Conservation (phyloP, 2,329 filamentous ascomycete species). For the Nothophaeocryptopus gaeumannii region DNA sequence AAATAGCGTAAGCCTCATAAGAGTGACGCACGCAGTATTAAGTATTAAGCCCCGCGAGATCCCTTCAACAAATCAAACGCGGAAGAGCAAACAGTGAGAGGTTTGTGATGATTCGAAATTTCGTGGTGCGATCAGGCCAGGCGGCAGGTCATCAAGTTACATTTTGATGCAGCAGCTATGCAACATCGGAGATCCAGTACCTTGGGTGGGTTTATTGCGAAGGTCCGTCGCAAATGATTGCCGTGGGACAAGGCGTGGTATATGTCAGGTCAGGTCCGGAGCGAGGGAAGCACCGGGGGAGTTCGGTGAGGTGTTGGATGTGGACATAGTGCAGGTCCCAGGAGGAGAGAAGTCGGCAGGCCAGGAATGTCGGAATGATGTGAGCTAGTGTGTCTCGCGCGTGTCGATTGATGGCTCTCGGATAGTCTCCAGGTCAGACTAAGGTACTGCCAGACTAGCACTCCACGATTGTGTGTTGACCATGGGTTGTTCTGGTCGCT, state of each 20-base stretch:
- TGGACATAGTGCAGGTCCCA: too few species aligned
- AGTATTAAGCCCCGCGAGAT: too few species aligned
- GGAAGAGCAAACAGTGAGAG: neutral
- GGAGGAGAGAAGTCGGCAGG: too few species aligned
- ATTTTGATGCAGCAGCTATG: conserved; percentile 17
- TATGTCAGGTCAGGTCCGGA: neutral
- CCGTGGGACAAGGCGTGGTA: conserved; percentile 14
- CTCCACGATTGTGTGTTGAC: too few species aligned
- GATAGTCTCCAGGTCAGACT: too few species aligned
- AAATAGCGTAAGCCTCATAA: neutral
- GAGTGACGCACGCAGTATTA: neutral
- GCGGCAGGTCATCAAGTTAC: conserved; percentile 11
- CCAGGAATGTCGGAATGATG: too few species aligned
- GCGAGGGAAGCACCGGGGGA: too few species aligned
- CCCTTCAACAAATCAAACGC: neutral
- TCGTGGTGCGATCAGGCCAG: conserved; percentile 8
- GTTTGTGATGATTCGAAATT: conserved; percentile 12
- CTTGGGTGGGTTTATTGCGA: conserved; percentile 15
- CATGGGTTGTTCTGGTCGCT: too few species aligned
- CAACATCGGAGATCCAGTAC: conserved; percentile 20
- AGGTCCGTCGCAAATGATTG: conserved; percentile 12
- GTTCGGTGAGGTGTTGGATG: too few species aligned
- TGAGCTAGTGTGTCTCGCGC: too few species aligned
- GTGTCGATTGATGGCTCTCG: too few species aligned
- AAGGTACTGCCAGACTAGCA: too few species aligned